Evolutionary conservation across 257 asterid species (phyloP), one percentile per base, ranked within the genome.

Genomic region (Verbascum thapsus): DNA sequence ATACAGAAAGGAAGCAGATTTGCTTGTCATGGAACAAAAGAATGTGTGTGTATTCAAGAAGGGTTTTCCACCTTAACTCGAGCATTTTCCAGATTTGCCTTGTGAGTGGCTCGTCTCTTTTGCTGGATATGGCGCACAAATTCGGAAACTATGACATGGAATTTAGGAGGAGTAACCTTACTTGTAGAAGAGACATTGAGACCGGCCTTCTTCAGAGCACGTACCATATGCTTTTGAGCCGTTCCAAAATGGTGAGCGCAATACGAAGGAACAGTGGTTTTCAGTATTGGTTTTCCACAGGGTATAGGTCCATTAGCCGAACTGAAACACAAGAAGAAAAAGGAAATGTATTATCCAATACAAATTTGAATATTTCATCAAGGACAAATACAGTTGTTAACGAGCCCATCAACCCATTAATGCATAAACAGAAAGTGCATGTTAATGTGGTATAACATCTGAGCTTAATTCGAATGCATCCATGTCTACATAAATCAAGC

Each of bases 271-370:
- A 85, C 80, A 0, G 85, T 75, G 44, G 97, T 85, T 67, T 81
- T 83, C 70, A 92, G 79, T 61, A 85, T 85, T n/a, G 99, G 96
- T 77, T 90, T 92, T 22, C 85, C 83, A 66, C 98, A 92, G 6
- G 62, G 84, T 80, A 92, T 85, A 20, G 96, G 96, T 37, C 96
- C 97, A 3, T 89, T 75, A 34, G 87, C 81, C 15, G 97, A 87
- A 76, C 99, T 92, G 88, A 55, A 1, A 26, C 18, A 63, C 44
- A 10, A 43, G 48, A 15, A n/a, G 40, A 10, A 52, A 65, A 47
- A 53, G 10, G 50, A 61, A 37, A 22, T 5, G 15, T 11, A 19
- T 37, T 53, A 57, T 13, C 30, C 74, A 59, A 41, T 38, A 42
- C n/a, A 61, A n/a, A 18, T 32, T 34, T 32, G 62, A 49, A n/a